Percentiles rank a stretch among this genome's conserved stretches.
phyloP scores from a whole-genome alignment of 1,139 yeast species.

The Suhomyces yuchorum region DNA sequence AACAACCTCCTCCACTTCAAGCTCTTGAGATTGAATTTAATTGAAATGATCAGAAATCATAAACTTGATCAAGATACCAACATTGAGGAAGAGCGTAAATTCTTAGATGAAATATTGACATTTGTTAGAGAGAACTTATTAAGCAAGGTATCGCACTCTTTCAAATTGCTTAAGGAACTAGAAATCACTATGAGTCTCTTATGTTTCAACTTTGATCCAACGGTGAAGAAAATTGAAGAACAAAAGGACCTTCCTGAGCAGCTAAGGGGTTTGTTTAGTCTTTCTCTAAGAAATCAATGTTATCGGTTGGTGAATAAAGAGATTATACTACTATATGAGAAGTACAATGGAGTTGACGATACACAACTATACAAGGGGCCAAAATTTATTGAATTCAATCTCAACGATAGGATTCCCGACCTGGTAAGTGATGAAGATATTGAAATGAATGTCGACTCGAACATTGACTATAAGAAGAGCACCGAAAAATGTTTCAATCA shows the following conservation, averaged over 20 bases:
- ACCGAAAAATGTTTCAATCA: conserved; percentile 15
- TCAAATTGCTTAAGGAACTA: conserved; percentile 57
- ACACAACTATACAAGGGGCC: conserved; percentile 22
- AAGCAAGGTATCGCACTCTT: conserved; percentile 55
- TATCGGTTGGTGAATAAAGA: conserved; percentile 60
- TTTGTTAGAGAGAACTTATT: conserved; percentile 66
- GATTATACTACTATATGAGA: conserved; percentile 33
- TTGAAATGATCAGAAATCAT: conserved; percentile 64
- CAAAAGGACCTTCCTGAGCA: conserved; percentile 55
- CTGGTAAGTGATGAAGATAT: conserved; percentile 13
- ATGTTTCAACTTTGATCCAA: conserved; percentile 53
- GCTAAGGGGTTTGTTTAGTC: conserved; percentile 51
- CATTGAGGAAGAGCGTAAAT: conserved; percentile 41
- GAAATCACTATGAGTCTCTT: conserved; percentile 72
- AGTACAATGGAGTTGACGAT: conserved; percentile 16
- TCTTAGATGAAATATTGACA: conserved; percentile 55
- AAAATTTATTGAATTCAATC: conserved; percentile 23
- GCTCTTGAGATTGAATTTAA: conserved; percentile 57
- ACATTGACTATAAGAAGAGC: conserved; percentile 13
- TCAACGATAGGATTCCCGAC: conserved; percentile 12
- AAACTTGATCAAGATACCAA: conserved; percentile 25
- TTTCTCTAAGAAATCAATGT: conserved; percentile 57
- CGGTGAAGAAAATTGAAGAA: conserved; percentile 31
- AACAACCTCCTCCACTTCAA: conserved; percentile 64
- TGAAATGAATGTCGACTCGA: conserved; percentile 7